A percentile compares a stretch with the other conserved stretches of the same genome.
phyloP scores from a whole-genome alignment of 1,284 basidiomycete genomes.

The Pholiota adiposa region DNA sequence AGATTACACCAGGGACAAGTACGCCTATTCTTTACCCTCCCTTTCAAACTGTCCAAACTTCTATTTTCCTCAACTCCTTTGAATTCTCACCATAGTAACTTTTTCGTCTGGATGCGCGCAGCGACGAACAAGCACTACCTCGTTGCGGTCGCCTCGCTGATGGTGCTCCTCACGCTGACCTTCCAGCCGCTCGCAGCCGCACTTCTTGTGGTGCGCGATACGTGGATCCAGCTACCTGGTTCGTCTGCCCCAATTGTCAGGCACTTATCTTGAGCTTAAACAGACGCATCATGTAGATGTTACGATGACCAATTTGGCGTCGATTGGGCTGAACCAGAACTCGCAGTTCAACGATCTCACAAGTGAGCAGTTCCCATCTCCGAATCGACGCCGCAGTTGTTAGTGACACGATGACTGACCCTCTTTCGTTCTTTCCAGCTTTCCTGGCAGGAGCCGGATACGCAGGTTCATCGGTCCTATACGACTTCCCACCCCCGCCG shows the following conservation, averaged over 20 bases:
- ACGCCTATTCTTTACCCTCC: too few species aligned
- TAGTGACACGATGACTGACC: too few species aligned
- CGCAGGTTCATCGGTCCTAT: constrained; percentile 51
- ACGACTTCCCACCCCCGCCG: constrained; percentile 45
- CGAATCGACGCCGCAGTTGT: too few species aligned
- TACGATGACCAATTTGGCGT: constrained; percentile 37
- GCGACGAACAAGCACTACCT: constrained; percentile 51
- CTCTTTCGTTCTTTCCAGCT: constrained; percentile 30
- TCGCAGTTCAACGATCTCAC: constrained; percentile 49
- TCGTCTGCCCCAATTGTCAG: constrained; percentile 11
- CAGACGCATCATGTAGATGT: too few species aligned
- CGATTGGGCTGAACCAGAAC: constrained; percentile 48
- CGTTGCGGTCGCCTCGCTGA: constrained; percentile 48
- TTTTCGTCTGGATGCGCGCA: constrained; percentile 48
- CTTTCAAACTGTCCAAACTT: too few species aligned
- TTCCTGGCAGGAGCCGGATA: constrained; percentile 59
- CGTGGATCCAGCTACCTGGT: constrained; percentile 44
- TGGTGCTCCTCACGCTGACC: constrained; percentile 47
- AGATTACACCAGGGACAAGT: constrained; percentile 58
- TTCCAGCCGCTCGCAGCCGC: constrained; percentile 57
- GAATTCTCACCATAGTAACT: constrained; percentile 37
- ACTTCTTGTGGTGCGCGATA: constrained; percentile 48
- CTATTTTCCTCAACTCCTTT: neutral
- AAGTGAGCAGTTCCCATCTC: constrained; percentile 34
- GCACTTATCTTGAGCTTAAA: neutral